Evolutionary conservation across 768 basidiomycete species (phyloP).

Genomic region (Dacryopinax spathularia): DNA sequence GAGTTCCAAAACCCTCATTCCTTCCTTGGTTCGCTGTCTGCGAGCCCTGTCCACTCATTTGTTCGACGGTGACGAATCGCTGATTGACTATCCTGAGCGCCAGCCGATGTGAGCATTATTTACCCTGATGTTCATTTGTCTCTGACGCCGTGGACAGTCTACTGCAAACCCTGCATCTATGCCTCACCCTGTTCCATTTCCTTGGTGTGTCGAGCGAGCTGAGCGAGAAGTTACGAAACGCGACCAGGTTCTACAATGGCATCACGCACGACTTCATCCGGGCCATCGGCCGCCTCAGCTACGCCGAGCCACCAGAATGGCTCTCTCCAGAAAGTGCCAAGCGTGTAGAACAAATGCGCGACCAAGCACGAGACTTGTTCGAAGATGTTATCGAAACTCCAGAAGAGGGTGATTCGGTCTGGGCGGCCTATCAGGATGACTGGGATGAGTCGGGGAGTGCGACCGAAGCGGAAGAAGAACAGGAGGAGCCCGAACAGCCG

Average conservation of each 20-base stretch:
- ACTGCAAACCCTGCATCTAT: constrained; percentile 37
- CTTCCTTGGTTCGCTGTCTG: constrained; percentile 47
- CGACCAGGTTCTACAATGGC: constrained; percentile 40
- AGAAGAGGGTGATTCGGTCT: not conserved
- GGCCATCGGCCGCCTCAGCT: constrained; percentile 62
- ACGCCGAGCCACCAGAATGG: constrained; percentile 52
- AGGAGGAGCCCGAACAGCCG: not conserved
- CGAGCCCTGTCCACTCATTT: constrained; percentile 39
- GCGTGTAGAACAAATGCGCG: not conserved
- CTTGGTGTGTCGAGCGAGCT: constrained; percentile 45
- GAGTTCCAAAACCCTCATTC: constrained; percentile 44
- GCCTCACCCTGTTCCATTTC: constrained; percentile 47
- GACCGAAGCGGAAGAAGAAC: not conserved
- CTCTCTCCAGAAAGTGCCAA: constrained; percentile 16
- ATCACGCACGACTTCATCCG: constrained; percentile 58
- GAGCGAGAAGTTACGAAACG: constrained; percentile 42
- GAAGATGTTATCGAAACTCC: not conserved
- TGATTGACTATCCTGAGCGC: constrained; percentile 27
- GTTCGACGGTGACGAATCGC: constrained; percentile 48
- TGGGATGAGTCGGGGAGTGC: not conserved
- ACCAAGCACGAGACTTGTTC: not conserved
- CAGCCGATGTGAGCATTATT: constrained; percentile 26
- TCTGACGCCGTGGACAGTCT: constrained; percentile 26
- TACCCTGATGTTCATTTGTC: constrained; percentile 8
- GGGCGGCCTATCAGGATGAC: not conserved